Conservation (phyloP, 1,284 basidiomycete genomes). For the Ceratobasidium sp. region DNA sequence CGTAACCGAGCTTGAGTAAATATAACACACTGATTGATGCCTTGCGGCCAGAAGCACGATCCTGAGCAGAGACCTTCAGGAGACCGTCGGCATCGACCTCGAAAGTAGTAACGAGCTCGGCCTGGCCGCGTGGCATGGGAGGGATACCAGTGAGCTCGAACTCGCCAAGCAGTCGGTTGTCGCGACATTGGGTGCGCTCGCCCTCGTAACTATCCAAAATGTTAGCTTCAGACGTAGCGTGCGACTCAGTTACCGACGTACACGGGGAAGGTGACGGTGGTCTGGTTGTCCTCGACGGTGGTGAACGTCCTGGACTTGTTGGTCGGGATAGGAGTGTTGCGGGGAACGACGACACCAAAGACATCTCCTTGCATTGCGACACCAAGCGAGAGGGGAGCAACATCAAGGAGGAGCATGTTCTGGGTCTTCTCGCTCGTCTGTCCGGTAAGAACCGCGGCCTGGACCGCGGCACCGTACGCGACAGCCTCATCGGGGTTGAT, state of each 20-base stretch:
- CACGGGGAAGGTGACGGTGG: conserved; percentile 97
- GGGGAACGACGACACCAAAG: conserved; percentile 95
- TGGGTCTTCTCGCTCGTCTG: conserved; percentile 99
- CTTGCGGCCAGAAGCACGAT: conserved; percentile 95
- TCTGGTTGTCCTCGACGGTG: conserved; percentile 99
- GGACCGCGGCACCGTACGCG: conserved; percentile 99
- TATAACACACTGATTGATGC: conserved; percentile 88
- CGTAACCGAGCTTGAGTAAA: conserved; percentile 9
- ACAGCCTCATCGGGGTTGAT: conserved; percentile 99
- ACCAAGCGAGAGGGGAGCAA: conserved; percentile 96
- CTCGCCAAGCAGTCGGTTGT: conserved; percentile 96
- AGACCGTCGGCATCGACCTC: conserved; percentile 98
- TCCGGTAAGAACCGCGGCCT: conserved; percentile 97
- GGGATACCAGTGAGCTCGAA: conserved; percentile 98
- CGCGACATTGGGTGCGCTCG: conserved; percentile 96
- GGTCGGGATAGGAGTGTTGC: conserved; percentile 97
- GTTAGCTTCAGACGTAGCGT: background rate
- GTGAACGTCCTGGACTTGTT: conserved; percentile 98
- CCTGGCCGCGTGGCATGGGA: conserved; percentile 96
- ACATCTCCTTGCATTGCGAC: conserved; percentile 99
- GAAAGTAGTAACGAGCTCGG: conserved; percentile 95
- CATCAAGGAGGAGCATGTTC: conserved; percentile 97
- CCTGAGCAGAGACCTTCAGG: conserved; percentile 93
- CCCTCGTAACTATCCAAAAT: conserved; percentile 81
- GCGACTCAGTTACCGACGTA: conserved; percentile 57